Evolutionary conservation across 352 stramenopile species (phyloP).

Genomic region (Phytophthora pinifolia): DNA sequence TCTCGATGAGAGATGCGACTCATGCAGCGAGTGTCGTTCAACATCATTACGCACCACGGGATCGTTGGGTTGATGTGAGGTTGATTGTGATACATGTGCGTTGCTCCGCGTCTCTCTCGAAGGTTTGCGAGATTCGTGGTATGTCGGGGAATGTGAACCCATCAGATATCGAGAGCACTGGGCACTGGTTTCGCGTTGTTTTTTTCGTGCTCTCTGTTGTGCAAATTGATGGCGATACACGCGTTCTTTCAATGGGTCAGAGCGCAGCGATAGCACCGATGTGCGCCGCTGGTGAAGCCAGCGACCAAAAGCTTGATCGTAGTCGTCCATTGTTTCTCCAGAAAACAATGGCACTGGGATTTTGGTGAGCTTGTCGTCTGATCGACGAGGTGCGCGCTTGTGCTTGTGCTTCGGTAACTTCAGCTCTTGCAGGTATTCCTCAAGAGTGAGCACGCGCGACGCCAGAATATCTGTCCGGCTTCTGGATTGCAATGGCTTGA

Average conservation of each 20-base stretch:
- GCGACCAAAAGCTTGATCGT: slow-evolving; percentile 19
- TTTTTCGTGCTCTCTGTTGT: slow-evolving; percentile 6
- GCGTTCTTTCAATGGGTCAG: slow-evolving; percentile 18
- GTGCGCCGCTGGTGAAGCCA: slow-evolving; percentile 22
- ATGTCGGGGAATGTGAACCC: not conserved
- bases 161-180: not conserved
- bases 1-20: slow-evolving; percentile 1
- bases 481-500: not conserved
- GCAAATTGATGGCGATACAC: slow-evolving; percentile 26
- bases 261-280: slow-evolving; percentile 13
- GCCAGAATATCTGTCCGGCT: slow-evolving; percentile 20
- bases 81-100: not conserved
- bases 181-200: not conserved
- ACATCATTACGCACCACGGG: not conserved
- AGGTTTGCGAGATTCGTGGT: not conserved
- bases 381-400: not conserved
- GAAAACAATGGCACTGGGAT: slow-evolving; percentile 24
- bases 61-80: not conserved
- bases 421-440: slow-evolving; percentile 17
- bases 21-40: not conserved
- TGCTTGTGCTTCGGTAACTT: slow-evolving; percentile 11
- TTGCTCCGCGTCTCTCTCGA: not conserved
- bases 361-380: slow-evolving; percentile 14
- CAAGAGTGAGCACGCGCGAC: slow-evolving; percentile 4
- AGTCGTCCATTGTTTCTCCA: slow-evolving; percentile 23